Conservation (phyloP, 805 yeast species). For the Monosporozyma yasuniensis region DNA sequence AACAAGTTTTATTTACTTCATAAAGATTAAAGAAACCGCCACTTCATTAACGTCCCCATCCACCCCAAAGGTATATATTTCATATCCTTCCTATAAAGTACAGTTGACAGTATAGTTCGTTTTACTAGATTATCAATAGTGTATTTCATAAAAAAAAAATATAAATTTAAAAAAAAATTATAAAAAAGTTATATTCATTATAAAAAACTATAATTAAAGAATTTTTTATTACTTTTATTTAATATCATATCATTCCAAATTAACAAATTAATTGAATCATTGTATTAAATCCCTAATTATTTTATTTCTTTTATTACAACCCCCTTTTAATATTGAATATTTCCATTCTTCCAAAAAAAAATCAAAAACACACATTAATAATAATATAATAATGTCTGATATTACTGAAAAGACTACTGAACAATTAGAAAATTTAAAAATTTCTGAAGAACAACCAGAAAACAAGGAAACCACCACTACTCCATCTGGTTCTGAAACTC, state of each 20-base stretch:
- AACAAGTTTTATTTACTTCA: background rate
- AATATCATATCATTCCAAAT: background rate
- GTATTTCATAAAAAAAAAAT: background rate
- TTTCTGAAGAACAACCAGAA: constrained; percentile 27
- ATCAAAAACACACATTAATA: constrained; percentile 14
- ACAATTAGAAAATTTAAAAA: constrained; percentile 29
- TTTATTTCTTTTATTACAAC: background rate
- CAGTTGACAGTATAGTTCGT: constrained; percentile 1
- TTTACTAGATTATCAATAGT: background rate
- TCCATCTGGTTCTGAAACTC: constrained; percentile 18
- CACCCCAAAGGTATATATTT: background rate
- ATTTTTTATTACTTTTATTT: background rate
- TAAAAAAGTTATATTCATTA: constrained; percentile 1
- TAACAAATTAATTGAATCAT: background rate
- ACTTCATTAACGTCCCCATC: background rate
- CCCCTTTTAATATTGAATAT: background rate
- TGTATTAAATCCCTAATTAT: background rate
- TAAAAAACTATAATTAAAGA: background rate
- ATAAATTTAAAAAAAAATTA: background rate
- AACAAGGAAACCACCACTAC: constrained; percentile 22
- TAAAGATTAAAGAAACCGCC: background rate
- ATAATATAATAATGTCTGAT: constrained; percentile 26
- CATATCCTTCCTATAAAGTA: background rate
- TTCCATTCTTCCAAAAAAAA: constrained; percentile 6
- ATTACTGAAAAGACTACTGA: constrained; percentile 32